phyloP scores from a whole-genome alignment of 352 stramenopile genomes.

The Phytophthora agathidicida region DNA sequence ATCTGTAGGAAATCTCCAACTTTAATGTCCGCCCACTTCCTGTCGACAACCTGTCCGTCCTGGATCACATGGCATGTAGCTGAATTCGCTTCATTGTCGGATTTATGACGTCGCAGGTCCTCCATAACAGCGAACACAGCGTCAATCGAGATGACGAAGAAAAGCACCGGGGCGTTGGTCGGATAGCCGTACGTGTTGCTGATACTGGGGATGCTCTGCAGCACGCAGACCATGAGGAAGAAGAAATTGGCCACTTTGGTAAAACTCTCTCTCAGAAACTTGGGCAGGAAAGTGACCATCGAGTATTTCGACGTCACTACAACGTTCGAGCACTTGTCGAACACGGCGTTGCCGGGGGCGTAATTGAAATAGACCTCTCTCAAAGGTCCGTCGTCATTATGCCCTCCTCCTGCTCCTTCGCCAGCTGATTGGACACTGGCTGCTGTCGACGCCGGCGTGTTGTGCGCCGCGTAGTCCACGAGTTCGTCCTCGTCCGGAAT shows the following conservation, averaged over 20 bases:
- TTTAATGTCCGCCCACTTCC: conserved; percentile 81
- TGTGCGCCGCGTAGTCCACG: conserved; percentile 17
- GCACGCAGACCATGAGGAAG: conserved; percentile 91
- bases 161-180: conserved; percentile 79
- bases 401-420: conserved; percentile 10
- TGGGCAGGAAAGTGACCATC: conserved; percentile 84
- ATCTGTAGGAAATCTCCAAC: conserved; percentile 86
- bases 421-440: neutral
- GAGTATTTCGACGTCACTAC: conserved; percentile 93
- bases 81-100: conserved; percentile 86
- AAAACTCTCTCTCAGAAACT: conserved; percentile 90
- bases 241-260: conserved; percentile 94
- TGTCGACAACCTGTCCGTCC: conserved; percentile 75
- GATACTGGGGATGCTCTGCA: conserved; percentile 88
- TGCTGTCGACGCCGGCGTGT: conserved; percentile 11
- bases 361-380: conserved; percentile 84
- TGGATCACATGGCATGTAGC: conserved; percentile 72
- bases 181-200: conserved; percentile 83
- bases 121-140: conserved; percentile 91
- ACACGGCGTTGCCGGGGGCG: conserved; percentile 59
- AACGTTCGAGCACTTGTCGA: conserved; percentile 80
- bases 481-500: conserved; percentile 35
- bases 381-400: conserved; percentile 18
- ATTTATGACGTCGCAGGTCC: conserved; percentile 76
- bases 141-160: conserved; percentile 92